Evolutionary conservation across 2,329 filamentous ascomycete species (phyloP).

Genomic region (Sporothrix humicola): DNA sequence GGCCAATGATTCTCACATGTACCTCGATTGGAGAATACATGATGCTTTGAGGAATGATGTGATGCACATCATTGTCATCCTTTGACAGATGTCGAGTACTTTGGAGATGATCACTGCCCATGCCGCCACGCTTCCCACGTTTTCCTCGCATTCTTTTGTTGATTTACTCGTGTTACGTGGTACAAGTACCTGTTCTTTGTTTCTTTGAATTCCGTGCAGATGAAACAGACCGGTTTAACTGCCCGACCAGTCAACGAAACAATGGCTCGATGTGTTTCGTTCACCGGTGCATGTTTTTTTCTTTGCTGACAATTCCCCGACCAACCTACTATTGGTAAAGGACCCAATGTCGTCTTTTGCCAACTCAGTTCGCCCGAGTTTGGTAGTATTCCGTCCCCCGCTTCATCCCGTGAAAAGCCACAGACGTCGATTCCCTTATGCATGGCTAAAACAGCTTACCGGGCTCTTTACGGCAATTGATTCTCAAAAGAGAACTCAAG

Average conservation of each 20-base stretch:
- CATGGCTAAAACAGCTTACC: neutral
- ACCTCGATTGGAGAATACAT: neutral
- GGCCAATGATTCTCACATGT: neutral
- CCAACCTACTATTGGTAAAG: too few species aligned
- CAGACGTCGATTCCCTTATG: neutral
- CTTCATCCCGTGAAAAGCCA: neutral
- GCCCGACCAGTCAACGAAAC: neutral
- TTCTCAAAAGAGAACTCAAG: too few species aligned
- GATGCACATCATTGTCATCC: too few species aligned
- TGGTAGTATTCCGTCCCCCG: neutral
- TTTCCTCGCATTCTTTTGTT: neutral
- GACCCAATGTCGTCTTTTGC: neutral
- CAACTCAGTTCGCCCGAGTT: neutral
- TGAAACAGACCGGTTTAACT: neutral
- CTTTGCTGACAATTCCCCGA: neutral
- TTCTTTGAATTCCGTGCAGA: neutral
- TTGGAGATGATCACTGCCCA: neutral
- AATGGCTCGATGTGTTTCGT: conserved; percentile 2
- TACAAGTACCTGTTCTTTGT: neutral
- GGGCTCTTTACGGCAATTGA: too few species aligned
- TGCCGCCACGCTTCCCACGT: neutral
- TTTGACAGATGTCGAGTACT: neutral
- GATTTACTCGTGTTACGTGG: neutral
- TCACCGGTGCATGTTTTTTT: neutral
- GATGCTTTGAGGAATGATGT: neutral